A percentile compares a stretch with the other conserved stretches of the same genome.
Evolutionary conservation across 164 flowering plant genomes (phyloP).

Genomic region (Paratinospora sagittata): DNA sequence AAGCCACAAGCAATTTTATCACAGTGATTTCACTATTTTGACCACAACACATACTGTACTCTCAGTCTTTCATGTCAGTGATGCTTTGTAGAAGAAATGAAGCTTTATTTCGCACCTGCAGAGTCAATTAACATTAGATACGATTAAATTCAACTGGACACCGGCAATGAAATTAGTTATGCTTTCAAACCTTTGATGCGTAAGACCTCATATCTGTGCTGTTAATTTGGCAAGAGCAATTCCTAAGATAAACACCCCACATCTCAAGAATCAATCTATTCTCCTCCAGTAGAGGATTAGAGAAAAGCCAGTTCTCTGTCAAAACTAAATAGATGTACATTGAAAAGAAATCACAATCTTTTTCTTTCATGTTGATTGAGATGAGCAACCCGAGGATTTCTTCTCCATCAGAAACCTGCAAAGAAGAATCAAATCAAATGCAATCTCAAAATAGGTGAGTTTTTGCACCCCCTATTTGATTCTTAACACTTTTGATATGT

Average conservation of each 20-base stretch:
- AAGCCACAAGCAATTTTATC: neutral
- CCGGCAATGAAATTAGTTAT: neutral
- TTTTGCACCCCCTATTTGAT: neutral
- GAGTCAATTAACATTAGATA: neutral
- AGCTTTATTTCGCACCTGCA: slow-evolving; percentile 82
- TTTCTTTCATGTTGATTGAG: slow-evolving; percentile 56
- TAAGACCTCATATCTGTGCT: slow-evolving; percentile 67
- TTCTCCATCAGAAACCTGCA: slow-evolving; percentile 44
- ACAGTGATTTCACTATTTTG: no score
- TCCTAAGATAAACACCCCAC: slow-evolving; percentile 62
- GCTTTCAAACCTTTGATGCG: slow-evolving; percentile 63
- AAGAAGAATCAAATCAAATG: neutral
- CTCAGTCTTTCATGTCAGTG: slow-evolving; percentile 18
- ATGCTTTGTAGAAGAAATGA: slow-evolving; percentile 64
- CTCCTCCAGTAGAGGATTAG: slow-evolving; percentile 29
- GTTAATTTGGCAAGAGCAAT: slow-evolving; percentile 62
- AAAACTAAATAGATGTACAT: slow-evolving; percentile 59
- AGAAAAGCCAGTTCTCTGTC: slow-evolving; percentile 67
- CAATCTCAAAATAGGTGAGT: neutral
- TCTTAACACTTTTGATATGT: neutral
- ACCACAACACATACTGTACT: neutral
- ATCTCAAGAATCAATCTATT: slow-evolving; percentile 37
- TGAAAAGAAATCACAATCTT: slow-evolving; percentile 48
- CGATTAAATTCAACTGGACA: neutral
- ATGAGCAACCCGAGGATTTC: slow-evolving; percentile 43